phyloP scores from a whole-genome alignment of 371 early-diverging fungal species.

The Blastocladiella emersonii region DNA sequence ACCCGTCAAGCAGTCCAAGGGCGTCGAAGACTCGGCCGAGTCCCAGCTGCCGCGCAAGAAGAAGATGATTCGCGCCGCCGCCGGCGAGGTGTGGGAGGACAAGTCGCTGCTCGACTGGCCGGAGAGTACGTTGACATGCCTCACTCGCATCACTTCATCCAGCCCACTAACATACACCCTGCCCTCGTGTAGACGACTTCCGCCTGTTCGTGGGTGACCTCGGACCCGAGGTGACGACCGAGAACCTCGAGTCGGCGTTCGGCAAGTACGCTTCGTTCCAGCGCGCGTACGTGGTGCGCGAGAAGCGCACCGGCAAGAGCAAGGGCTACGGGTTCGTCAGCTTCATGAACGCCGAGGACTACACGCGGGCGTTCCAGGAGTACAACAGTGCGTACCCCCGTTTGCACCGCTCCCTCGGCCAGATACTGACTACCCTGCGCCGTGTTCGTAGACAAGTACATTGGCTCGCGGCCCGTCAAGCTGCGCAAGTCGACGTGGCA shows the following conservation, averaged over 20 bases:
- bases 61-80: conserved; percentile 60
- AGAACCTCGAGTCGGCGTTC: conserved; percentile 57
- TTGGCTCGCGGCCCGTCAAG: conserved; percentile 87
- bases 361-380: conserved; percentile 68
- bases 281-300: conserved; percentile 65
- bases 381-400: conserved; percentile 59
- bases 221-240: conserved; percentile 77
- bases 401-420: neutral
- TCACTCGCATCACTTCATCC: neutral
- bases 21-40: too few species aligned
- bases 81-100: conserved; percentile 92
- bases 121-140: conserved; percentile 29
- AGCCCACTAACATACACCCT: neutral
- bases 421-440: neutral
- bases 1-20: neutral
- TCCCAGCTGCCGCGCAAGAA: conserved; percentile 21
- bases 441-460: conserved; percentile 65
- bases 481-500: conserved; percentile 87
- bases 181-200: conserved; percentile 47
- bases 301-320: conserved; percentile 70
- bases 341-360: conserved; percentile 70
- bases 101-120: conserved; percentile 81
- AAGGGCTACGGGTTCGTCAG: conserved; percentile 85
- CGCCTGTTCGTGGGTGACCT: conserved; percentile 76
- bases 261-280: conserved; percentile 60